Evolutionary conservation across 1,284 basidiomycete genomes (phyloP), one percentile per base, ranked within the genome.

Genomic region (Austroboletus niveus): DNA sequence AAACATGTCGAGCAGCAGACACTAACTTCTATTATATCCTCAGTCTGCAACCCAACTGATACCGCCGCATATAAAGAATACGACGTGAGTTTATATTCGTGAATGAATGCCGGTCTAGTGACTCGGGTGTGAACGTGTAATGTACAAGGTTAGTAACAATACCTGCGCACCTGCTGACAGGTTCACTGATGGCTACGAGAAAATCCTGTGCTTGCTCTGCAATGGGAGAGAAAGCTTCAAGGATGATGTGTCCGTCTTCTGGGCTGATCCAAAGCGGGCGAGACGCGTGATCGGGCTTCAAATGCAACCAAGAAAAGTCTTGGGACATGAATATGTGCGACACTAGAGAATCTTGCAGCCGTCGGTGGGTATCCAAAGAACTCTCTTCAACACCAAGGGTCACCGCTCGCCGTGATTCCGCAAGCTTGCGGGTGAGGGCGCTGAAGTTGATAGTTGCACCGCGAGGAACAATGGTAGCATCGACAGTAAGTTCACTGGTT

Each of bases 141-240:
- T 60, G 58, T 69, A 70, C 66, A 61, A 50, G 50, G 43, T 41
- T 51, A 45, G 36, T 24, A 29, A 30, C 32, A 45, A 43, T 55
- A 47, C 30, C 51, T 57, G 72, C 89, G 72, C 72, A 94, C 93
- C 97, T 88, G 77, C 95, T 98, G 66, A 99, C 94, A 59, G 97
- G 97, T 75, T 99, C 97, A 62, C 94, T 94, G 48, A 99, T 98
- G 45, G 97, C 96, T 51, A 97, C 92, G 39, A 99, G 78, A 64
- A 99, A 99, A 69, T 99, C 97, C 72, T 99, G 96, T 4, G 97
- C 97, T 71, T 98, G 94, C 63, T 96, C 92, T 29, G 97, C 96
- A 54, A 99, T 94, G 1, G 96, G 92, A 30, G 92, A 94, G 68
- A 98, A 98, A 0, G 92, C 92, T 71, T 98, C 95, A 34, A 98